Percentiles rank a stretch among this genome's conserved stretches.
Evolutionary conservation across 345 rosid species (phyloP).

Genomic region (Crucihimalaya himalaica): DNA sequence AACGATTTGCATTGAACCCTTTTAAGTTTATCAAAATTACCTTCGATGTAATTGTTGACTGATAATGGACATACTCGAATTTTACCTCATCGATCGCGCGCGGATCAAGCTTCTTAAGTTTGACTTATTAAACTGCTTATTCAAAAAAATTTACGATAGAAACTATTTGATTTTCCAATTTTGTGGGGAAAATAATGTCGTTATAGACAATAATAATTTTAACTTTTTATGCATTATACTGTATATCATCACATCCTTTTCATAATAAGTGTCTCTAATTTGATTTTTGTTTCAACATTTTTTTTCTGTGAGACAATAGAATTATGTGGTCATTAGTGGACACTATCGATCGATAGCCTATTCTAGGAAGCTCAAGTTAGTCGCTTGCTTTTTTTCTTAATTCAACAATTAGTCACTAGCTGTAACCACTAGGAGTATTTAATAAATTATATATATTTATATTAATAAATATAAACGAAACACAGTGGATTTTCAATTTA

Average conservation of each 20-base stretch:
- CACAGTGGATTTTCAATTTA: background rate
- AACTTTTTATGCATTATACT: background rate
- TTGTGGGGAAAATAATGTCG: background rate
- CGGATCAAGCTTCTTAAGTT: background rate
- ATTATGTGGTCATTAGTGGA: background rate
- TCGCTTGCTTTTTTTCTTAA: background rate
- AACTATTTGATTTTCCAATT: background rate
- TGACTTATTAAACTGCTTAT: background rate
- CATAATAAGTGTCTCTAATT: background rate
- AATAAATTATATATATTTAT: background rate
- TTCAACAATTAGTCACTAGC: slow-evolving; percentile 1
- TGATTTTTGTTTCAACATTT: background rate
- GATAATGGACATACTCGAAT: background rate
- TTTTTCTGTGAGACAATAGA: background rate
- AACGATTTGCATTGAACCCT: slow-evolving; percentile 2
- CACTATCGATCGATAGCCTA: background rate
- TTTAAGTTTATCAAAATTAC: background rate
- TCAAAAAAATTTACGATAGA: background rate
- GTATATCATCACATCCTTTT: background rate
- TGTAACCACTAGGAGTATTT: background rate
- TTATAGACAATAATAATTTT: background rate
- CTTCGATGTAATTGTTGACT: background rate
- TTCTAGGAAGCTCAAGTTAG: slow-evolving; percentile 5
- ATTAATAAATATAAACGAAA: background rate
- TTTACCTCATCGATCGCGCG: background rate